phyloP scores from a whole-genome alignment of 1,139 yeast species.

The Starmera stellimalicola region DNA sequence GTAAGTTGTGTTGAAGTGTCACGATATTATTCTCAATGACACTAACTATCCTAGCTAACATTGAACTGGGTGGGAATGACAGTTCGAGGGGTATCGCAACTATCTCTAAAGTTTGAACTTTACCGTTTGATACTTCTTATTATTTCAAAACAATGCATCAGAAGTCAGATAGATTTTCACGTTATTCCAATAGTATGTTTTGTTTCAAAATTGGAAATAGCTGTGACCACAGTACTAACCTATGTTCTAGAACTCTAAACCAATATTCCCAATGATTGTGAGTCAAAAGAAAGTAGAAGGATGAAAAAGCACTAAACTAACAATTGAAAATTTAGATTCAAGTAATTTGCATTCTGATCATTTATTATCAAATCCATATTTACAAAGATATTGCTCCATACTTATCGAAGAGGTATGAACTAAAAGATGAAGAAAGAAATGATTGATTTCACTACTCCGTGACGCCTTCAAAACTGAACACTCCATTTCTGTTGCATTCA shows the following conservation, averaged over 20 bases:
- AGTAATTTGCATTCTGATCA: neutral
- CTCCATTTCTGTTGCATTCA: neutral
- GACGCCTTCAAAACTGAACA: neutral
- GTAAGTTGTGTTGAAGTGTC: conserved; percentile 5
- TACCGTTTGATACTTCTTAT: no score
- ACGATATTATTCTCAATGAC: neutral
- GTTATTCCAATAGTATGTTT: conserved; percentile 7
- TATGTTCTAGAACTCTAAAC: neutral
- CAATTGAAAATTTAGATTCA: no score
- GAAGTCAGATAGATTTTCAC: conserved; percentile 4
- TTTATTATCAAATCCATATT: neutral
- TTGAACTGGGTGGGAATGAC: conserved; percentile 23
- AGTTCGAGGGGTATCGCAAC: conserved; percentile 20
- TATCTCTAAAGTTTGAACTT: conserved; percentile 13
- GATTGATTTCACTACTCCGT: neutral
- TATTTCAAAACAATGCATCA: no score
- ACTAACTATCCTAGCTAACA: conserved; percentile 5
- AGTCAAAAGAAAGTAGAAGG: no score
- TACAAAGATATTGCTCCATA: neutral
- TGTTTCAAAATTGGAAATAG: no score
- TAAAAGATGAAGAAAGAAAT: conserved; percentile 1
- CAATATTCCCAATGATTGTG: neutral
- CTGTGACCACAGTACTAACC: neutral
- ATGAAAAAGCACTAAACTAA: no score
- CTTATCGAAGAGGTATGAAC: neutral